phyloP scores from a whole-genome alignment of 2,329 filamentous ascomycete species.

The Zasmidium angulare region DNA sequence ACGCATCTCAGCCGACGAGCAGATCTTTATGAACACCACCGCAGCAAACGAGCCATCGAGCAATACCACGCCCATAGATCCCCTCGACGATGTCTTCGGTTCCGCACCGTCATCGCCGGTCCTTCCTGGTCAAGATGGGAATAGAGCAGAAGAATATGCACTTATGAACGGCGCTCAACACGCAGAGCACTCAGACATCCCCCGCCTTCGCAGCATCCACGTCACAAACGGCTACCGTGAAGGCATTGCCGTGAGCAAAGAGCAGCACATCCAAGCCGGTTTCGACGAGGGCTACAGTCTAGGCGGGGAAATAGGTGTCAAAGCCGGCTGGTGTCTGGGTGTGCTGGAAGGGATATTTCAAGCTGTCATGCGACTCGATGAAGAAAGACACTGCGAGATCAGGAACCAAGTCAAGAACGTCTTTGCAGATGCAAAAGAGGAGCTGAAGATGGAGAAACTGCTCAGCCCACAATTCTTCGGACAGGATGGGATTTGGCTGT shows the following conservation, averaged over 20 bases:
- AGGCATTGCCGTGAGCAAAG: slow-evolving; percentile 75
- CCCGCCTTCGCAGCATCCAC: slow-evolving; percentile 72
- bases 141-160: not conserved
- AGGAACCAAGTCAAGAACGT: slow-evolving; percentile 26
- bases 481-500: slow-evolving; percentile 70
- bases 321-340: slow-evolving; percentile 73
- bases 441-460: slow-evolving; percentile 54
- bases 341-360: slow-evolving; percentile 68
- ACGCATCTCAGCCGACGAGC: slow-evolving; percentile 13
- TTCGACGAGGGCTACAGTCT: slow-evolving; percentile 90
- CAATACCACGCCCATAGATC: slow-evolving; percentile 18
- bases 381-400: slow-evolving; percentile 7
- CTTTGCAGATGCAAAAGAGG: slow-evolving; percentile 38
- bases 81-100: slow-evolving; percentile 50
- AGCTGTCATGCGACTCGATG: slow-evolving; percentile 26
- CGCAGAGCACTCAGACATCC: slow-evolving; percentile 63
- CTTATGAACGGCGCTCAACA: not conserved
- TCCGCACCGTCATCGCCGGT: slow-evolving; percentile 43
- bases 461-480: slow-evolving; percentile 68
- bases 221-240: slow-evolving; percentile 87
- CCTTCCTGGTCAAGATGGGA: slow-evolving; percentile 1
- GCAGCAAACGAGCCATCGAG: slow-evolving; percentile 3
- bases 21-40: slow-evolving; percentile 23
- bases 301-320: slow-evolving; percentile 75
- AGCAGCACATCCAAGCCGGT: slow-evolving; percentile 73